A percentile compares a stretch with the other conserved stretches of the same genome.
Conservation (phyloP, 345 rosid species). For the Lenwebbia sp. region DNA sequence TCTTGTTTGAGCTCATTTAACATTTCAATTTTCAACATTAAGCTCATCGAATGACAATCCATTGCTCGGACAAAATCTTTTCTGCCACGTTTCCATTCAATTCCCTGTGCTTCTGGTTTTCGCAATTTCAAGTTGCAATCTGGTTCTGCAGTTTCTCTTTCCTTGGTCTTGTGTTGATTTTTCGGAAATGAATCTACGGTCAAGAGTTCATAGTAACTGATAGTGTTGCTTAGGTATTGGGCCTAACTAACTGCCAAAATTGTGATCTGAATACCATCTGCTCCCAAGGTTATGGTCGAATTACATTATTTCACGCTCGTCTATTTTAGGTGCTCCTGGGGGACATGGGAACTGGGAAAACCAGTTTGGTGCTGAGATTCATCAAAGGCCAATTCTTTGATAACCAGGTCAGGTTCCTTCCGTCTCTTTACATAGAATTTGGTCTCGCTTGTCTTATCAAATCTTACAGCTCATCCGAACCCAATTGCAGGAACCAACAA, state of each 20-base stretch:
- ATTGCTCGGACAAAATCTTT: not conserved
- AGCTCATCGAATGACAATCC: not conserved
- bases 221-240: not conserved
- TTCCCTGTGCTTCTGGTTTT: not conserved
- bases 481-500: constrained; percentile 28
- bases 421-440: not conserved
- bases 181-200: not conserved
- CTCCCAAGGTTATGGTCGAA: not conserved
- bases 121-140: not conserved
- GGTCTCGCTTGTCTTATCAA: not conserved
- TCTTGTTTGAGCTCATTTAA: not conserved
- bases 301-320: not conserved
- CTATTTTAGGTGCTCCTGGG: constrained; percentile 44
- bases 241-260: not conserved
- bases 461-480: not conserved
- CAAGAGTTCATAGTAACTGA: not conserved
- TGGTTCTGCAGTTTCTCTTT: not conserved
- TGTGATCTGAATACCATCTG: not conserved
- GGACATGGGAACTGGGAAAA: constrained; percentile 66
- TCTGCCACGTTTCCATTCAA: not conserved
- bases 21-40: not conserved
- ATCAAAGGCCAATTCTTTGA: constrained; percentile 58
- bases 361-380: constrained; percentile 54
- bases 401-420: constrained; percentile 28
- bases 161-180: not conserved